Conservation (phyloP, 352 stramenopile genomes). For the Globisporangium cederbergense region DNA sequence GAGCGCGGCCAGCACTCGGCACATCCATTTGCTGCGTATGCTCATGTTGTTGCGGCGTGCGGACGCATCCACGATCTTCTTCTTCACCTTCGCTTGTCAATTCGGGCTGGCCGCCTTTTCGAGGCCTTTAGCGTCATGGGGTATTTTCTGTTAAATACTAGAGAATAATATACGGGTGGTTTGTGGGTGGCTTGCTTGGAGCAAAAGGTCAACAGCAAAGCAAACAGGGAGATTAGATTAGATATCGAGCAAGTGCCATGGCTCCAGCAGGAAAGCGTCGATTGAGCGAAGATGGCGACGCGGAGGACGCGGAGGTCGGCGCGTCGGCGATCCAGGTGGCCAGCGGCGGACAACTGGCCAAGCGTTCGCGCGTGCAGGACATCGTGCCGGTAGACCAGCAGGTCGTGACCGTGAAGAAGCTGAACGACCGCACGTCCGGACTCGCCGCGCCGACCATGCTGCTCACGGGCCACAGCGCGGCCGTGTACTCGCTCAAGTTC, state of each 20-base stretch:
- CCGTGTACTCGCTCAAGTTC: constrained; percentile 81
- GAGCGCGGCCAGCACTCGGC: constrained; percentile 4
- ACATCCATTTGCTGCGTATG: not conserved
- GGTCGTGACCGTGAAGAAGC: constrained; percentile 49
- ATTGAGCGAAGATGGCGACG: constrained; percentile 17
- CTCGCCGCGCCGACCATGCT: constrained; percentile 75
- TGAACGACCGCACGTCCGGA: constrained; percentile 60
- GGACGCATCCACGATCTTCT: not conserved
- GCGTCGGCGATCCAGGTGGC: constrained; percentile 26
- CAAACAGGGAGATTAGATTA: no score
- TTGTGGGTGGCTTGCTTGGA: no score
- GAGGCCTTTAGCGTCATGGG: not conserved
- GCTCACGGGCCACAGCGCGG: constrained; percentile 68
- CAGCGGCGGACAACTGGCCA: constrained; percentile 37
- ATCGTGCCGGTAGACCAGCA: constrained; percentile 68
- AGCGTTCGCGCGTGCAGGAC: constrained; percentile 64
- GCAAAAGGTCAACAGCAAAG: no score
- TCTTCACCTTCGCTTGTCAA: not conserved
- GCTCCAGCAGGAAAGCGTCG: constrained; percentile 21
- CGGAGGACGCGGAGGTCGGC: not conserved
- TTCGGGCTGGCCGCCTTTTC: not conserved
- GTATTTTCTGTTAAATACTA: not conserved
- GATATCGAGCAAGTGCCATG: not conserved
- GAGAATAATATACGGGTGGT: no score
- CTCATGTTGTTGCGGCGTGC: not conserved